Conservation (phyloP, 441 rosid genomes). For the Populus hybrid region DNA sequence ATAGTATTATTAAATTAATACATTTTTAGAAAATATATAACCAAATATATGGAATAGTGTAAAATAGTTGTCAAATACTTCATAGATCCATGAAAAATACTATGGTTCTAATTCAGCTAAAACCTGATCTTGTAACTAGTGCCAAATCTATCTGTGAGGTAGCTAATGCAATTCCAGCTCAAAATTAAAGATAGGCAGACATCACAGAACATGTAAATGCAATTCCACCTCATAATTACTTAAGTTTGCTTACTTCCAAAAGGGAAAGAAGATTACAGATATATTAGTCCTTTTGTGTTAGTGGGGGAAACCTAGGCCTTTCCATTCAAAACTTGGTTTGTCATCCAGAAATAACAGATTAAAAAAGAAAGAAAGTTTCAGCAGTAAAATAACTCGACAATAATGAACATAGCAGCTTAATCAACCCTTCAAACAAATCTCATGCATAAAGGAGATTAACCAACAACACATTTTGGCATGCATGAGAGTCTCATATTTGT, state of each 20-base stretch:
- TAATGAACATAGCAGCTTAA: background rate
- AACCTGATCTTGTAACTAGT: background rate
- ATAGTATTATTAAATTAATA: background rate
- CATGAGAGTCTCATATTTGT: background rate
- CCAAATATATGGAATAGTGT: background rate
- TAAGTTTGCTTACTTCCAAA: background rate
- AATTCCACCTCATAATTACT: background rate
- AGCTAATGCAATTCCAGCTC: too few relatives aligned
- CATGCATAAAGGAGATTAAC: background rate
- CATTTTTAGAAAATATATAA: background rate
- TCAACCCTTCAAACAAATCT: background rate
- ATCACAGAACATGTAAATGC: too few relatives aligned
- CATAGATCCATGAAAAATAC: background rate
- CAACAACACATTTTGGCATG: background rate
- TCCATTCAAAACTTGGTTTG: background rate
- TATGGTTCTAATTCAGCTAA: background rate
- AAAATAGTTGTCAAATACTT: background rate
- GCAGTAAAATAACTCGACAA: too few relatives aligned
- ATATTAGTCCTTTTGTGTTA: background rate
- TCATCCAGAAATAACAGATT: too few relatives aligned
- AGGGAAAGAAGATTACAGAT: background rate
- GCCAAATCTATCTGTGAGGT: too few relatives aligned
- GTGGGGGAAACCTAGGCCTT: background rate
- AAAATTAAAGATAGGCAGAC: too few relatives aligned
- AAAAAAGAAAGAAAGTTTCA: too few relatives aligned